Evolutionary conservation across 2,329 filamentous ascomycete species (phyloP), one percentile per base, ranked within the genome.

Genomic region (Neofusicoccum parvum): DNA sequence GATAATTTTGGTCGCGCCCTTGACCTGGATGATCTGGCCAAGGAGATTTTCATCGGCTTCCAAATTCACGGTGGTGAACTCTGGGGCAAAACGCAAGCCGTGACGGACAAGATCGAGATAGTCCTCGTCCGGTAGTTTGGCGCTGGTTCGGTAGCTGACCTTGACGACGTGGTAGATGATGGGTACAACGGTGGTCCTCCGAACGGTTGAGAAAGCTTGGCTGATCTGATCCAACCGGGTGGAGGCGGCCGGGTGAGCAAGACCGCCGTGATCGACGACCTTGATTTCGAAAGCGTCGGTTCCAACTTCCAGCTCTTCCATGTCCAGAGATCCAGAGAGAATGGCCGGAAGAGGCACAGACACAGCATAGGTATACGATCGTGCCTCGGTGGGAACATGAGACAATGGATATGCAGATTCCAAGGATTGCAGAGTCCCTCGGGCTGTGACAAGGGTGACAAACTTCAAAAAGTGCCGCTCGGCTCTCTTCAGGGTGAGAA

Each of bases 391-490:
- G 0, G 85, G 84, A 37, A 90, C 81, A 15, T 83, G 81, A 2
- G 89, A 87, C 1, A 91, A 77, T 0, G 89, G 89, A 69, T 90
- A 90, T 0, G 87, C 86, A 1, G 86, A 86, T 68, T 89, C 86
- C 65, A 87, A 81, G 20, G 86, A 85, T 0, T 84, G 83, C n/a
- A 87, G 82, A 5, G 83, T 78, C 3, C 82, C 81, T 17, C 80
- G 78, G 1, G 85, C 79, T 3, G 86, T 85, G 32, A 89, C 81
- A 27, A 89, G 81, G 1, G 87, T 86, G 9, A 92, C 78, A 65
- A 92, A 90, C 64, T 88, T 88, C 45, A 91, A 80, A 67, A 92
- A 91, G 66, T 91, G 88, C 53, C 87, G 81, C 73, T 92, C 89
- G 3, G 88, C 85, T 54, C 87, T 81, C 72, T 92, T 92, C 5